These are phyloP conservation scores for Beta corolliflora DNA, from an alignment of 179 eudicot species.

Conservation along the genomic window DNA sequence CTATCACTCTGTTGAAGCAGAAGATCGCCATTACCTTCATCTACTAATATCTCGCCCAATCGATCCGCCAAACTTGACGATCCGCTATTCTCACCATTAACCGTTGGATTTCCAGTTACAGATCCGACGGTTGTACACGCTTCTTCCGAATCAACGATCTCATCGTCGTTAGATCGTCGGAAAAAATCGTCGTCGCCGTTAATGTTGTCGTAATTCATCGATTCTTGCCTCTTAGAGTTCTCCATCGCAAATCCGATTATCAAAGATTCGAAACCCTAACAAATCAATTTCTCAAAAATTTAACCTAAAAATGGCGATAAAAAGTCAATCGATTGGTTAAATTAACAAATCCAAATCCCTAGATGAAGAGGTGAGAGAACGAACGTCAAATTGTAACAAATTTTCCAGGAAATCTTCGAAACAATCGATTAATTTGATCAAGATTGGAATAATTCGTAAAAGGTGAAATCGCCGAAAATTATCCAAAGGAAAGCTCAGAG, in stretches of 20 bases:
- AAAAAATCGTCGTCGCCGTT: slow-evolving; percentile 17
- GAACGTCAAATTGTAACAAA: background rate
- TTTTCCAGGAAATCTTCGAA: background rate
- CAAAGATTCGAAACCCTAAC: slow-evolving; percentile 21
- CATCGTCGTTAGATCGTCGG: slow-evolving; percentile 9
- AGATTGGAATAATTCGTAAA: background rate
- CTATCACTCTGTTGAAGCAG: slow-evolving; percentile 49
- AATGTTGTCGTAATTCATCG: slow-evolving; percentile 13
- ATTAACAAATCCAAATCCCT: slow-evolving; percentile 14
- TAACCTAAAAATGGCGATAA: background rate
- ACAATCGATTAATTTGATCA: background rate
- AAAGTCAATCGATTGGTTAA: background rate
- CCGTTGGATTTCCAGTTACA: slow-evolving; percentile 10
- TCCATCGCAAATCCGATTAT: slow-evolving; percentile 27
- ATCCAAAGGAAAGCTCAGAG: background rate
- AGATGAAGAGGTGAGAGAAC: background rate
- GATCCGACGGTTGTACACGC: slow-evolving; percentile 21
- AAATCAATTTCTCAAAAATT: background rate
- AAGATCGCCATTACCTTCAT: slow-evolving; percentile 59
- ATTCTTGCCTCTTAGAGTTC: slow-evolving; percentile 28
- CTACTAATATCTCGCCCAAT: slow-evolving; percentile 42
- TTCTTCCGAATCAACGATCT: slow-evolving; percentile 18
- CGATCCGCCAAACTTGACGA: slow-evolving; percentile 42
- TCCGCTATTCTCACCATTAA: slow-evolving; percentile 20
- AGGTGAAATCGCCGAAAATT: background rate